A percentile compares a stretch with the other conserved stretches of the same genome.
Conservation (phyloP, 1,284 basidiomycete species). For the Tilletia walkeri region DNA sequence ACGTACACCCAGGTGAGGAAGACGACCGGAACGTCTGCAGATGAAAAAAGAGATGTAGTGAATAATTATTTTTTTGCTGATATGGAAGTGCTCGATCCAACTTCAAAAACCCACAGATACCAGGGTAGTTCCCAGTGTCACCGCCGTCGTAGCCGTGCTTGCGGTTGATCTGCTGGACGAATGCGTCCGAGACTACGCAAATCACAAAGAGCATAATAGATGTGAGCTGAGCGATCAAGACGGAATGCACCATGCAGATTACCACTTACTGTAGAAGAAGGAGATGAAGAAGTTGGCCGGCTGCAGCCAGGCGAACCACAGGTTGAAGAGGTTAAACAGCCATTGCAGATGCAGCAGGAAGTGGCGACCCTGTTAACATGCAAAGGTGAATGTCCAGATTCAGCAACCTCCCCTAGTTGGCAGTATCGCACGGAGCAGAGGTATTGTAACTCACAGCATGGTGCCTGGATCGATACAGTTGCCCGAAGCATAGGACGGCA, state of each 20-base stretch:
- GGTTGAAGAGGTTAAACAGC: conserved; percentile 19
- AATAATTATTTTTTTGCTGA: background rate
- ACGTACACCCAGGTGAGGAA: conserved; percentile 18
- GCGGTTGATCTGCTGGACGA: conserved; percentile 17
- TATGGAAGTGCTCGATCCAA: background rate
- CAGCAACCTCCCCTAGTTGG: background rate
- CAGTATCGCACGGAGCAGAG: too few relatives aligned
- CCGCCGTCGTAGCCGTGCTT: conserved; percentile 9
- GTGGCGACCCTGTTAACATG: conserved; percentile 60
- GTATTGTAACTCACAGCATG: conserved; percentile 64
- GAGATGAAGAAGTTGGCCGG: conserved; percentile 74
- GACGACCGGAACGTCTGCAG: conserved; percentile 15
- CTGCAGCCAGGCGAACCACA: conserved; percentile 77
- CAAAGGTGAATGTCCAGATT: background rate
- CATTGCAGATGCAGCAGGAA: conserved; percentile 72
- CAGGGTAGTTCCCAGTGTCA: conserved; percentile 10
- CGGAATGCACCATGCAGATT: background rate
- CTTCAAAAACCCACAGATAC: background rate
- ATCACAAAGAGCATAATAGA: too few relatives aligned
- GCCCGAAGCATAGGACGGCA: conserved; percentile 77
- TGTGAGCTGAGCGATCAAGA: too few relatives aligned
- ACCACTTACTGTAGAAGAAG: conserved; percentile 14
- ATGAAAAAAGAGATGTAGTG: background rate
- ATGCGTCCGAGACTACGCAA: conserved; percentile 1
- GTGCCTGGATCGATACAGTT: conserved; percentile 86